Evolutionary conservation across 495 filamentous ascomycete genomes (phyloP), one percentile per base, ranked within the genome.

Genomic region (Parathielavia hyrcaniae): DNA sequence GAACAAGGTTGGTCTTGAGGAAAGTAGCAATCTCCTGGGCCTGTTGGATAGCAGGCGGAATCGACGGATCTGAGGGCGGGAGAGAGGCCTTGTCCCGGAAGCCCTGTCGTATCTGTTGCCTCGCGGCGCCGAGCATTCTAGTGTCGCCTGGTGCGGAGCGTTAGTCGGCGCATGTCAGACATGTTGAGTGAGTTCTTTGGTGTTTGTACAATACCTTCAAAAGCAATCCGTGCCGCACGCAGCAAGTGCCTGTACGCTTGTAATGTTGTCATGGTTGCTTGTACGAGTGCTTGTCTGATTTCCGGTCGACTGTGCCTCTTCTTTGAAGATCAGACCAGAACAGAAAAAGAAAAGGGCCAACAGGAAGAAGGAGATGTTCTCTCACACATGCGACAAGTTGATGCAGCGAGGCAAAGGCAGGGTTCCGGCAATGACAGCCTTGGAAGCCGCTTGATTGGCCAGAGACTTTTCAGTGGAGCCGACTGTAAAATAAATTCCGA

Each of bases 21-120:
- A 97, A 84, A 53, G 77, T 79, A 6, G 93, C 89, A 23, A 96
- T 83, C 52, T 95, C 89, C 56, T 91, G 76, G 32, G 92, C 95
- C 66, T 95, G 83, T 57, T 82, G 74, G 59, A 98, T 80, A 9
- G 76, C 77, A 6, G 71, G 63, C 10, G 65, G 63, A 13, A 79
- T 61, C 38, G 81, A 76, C 5, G 76, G 70, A 54, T 79, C 77
- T 16, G 79, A 78, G 5, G 83, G 67, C 6, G 75, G 71, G 3
- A 89, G 70, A 1, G 71, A 68, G 26, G 83, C 78, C 65, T 87
- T 86, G 26, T 76, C 68, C 19, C 83, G 81, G 72, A 98, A 98
- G 22, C 75, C 80, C 3, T 77, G 72, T 32, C 90, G 87, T 44
- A 87, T 89, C 64, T 85, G 75, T 46, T 77, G 59, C 38, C 80